phyloP scores from a whole-genome alignment of 371 early-diverging fungal genomes.

The Umbelopsis sp. region DNA sequence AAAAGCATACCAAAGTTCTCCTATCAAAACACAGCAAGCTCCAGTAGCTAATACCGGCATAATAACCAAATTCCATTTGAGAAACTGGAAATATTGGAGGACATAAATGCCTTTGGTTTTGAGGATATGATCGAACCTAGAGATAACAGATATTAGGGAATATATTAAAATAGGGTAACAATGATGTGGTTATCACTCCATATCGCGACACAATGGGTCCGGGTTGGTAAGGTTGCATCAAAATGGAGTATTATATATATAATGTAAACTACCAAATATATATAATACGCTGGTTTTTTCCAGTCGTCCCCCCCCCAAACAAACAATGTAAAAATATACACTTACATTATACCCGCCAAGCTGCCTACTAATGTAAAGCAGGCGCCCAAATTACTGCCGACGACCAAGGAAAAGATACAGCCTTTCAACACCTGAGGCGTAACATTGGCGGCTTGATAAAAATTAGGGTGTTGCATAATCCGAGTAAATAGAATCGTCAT shows the following conservation, averaged over 20 bases:
- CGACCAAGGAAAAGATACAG: slow-evolving; percentile 71
- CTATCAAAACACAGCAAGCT: slow-evolving; percentile 50
- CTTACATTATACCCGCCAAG: slow-evolving; percentile 82
- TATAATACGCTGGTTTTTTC: neutral
- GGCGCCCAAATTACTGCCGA: slow-evolving; percentile 83
- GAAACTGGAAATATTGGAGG: slow-evolving; percentile 61
- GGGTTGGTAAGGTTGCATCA: neutral
- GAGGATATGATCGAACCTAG: slow-evolving; percentile 64
- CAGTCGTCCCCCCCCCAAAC: neutral
- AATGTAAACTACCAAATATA: slow-evolving; percentile 25
- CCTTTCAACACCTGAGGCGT: slow-evolving; percentile 53
- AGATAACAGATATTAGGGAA: neutral
- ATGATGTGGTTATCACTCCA: slow-evolving; percentile 5
- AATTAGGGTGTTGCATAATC: slow-evolving; percentile 72
- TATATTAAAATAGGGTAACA: neutral
- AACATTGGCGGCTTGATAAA: slow-evolving; percentile 37
- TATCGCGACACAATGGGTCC: neutral
- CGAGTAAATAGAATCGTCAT: slow-evolving; percentile 82
- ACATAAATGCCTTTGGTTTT: slow-evolving; percentile 55
- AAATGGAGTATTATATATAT: neutral
- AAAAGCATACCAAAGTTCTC: slow-evolving; percentile 52
- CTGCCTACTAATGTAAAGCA: slow-evolving; percentile 74
- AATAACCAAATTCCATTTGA: slow-evolving; percentile 65
- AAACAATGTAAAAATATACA: neutral
- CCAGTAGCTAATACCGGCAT: slow-evolving; percentile 60